Evolutionary conservation across 176 grass and related monocot species (phyloP).

Genomic region (Oryza glumipatula): DNA sequence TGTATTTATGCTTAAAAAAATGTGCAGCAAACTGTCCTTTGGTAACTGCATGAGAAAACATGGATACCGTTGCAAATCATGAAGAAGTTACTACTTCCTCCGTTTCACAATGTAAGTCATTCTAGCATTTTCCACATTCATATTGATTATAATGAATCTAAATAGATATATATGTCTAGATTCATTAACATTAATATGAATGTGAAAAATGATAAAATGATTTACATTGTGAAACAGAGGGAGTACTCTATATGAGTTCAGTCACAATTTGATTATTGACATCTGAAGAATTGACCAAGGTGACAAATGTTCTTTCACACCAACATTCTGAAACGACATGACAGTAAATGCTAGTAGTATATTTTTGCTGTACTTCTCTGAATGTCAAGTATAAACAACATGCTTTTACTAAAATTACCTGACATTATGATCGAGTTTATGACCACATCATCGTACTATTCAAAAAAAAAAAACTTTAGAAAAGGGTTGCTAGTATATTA

Average conservation of each 20-base stretch:
- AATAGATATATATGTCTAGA: too few species aligned
- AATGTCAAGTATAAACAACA: not conserved
- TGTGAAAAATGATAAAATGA: too few species aligned
- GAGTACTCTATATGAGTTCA: not conserved
- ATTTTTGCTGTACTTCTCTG: constrained; percentile 10
- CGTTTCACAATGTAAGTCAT: too few species aligned
- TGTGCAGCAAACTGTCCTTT: not conserved
- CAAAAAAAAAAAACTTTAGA: constrained; percentile 25
- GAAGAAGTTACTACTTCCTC: not conserved
- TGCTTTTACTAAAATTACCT: constrained; percentile 1
- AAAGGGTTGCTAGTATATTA: constrained; percentile 10
- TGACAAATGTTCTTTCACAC: not conserved
- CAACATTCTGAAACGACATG: constrained; percentile 29
- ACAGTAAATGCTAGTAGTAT: not conserved
- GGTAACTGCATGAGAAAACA: not conserved
- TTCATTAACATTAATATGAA: too few species aligned
- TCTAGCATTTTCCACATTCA: too few species aligned
- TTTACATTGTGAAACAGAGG: too few species aligned
- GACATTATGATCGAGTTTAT: constrained; percentile 2
- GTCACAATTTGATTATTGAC: not conserved
- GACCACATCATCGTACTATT: constrained; percentile 14
- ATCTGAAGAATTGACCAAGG: constrained; percentile 4
- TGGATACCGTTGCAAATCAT: not conserved
- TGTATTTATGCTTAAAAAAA: not conserved
- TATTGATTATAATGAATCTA: too few species aligned